Evolutionary conservation across 2,329 filamentous ascomycete genomes (phyloP), one percentile per base, ranked within the genome.

Genomic region (Beauveria pseudobassiana): DNA sequence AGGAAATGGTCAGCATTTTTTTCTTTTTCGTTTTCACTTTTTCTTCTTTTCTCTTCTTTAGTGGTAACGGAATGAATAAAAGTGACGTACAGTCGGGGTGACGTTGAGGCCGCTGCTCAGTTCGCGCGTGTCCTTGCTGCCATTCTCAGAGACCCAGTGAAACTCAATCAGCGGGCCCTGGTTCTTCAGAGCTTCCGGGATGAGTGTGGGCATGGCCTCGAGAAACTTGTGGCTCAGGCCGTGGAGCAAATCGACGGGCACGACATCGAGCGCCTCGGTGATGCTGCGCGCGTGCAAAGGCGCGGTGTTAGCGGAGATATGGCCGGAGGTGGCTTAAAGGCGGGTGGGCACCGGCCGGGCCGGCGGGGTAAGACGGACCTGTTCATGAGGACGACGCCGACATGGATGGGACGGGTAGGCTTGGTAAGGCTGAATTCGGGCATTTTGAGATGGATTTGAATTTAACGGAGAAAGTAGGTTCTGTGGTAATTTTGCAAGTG

Each of bases 211-310:
- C 10, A 69, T 38, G 1, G 24, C 18, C 10, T 67, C 62, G 18
- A 67, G 28, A n/a, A 69, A 67, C 0, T 57, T 34, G 5, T 66
- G 61, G 53, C 61, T 65, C 3, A 71, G 2, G 1, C 56, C 60
- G 24, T 68, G 42, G 20, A 75, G 52, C 7, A 72, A 59, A 14
- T 75, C 73, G 16, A 75, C 64, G 1, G 71, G 72, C 3, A 70
- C 73, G 3, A 75, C 67, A n/a, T 75, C 73, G 2, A 75, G 67
- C 7, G 72, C 63, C 45, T 75, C 73, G 0, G 69, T 74, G 6
- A 65, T 48, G 38, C 71, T 75, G 61, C 12, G n/a, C 14, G 57
- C 45, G 48, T 59, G 34, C 34, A 38, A 38, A 38, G 30, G 24
- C 26, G 24, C 28, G 26, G 49, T 40, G 40, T 54, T 54, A 48